These are phyloP conservation scores for Parathielavia appendiculata DNA, from an alignment of 495 filamentous ascomycete species.

Conservation along the genomic window DNA sequence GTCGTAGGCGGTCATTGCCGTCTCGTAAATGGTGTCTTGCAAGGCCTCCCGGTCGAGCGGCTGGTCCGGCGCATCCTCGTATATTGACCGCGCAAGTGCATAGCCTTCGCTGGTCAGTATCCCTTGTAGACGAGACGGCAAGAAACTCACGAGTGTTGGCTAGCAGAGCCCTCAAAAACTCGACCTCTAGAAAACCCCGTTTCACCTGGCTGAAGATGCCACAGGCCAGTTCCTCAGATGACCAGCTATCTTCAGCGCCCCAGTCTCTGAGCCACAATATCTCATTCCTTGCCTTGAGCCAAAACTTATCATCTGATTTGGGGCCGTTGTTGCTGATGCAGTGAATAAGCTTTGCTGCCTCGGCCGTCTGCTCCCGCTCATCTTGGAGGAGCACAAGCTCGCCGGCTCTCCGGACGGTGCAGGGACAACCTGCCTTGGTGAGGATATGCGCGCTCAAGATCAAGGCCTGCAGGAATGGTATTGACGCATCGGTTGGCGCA, in stretches of 20 bases:
- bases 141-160: conserved; percentile 56
- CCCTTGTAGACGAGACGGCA: background rate
- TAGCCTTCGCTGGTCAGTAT: conserved; percentile 50
- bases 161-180: conserved; percentile 69
- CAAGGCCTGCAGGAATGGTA: conserved; percentile 60
- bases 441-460: conserved; percentile 64
- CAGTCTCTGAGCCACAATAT: conserved; percentile 80
- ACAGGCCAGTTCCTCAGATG: conserved; percentile 32
- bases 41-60: conserved; percentile 51
- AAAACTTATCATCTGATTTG: conserved; percentile 60
- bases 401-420: conserved; percentile 54
- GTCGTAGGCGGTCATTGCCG: conserved; percentile 72
- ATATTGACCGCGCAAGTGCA: conserved; percentile 62
- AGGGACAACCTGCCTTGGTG: conserved; percentile 52
- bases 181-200: conserved; percentile 59
- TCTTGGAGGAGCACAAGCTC: conserved; percentile 54
- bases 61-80: conserved; percentile 50
- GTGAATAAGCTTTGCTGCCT: conserved; percentile 59
- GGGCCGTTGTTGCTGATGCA: conserved; percentile 45
- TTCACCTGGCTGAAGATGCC: conserved; percentile 71
- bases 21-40: conserved; percentile 59
- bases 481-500: conserved; percentile 53
- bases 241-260: conserved; percentile 49
- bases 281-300: conserved; percentile 60
- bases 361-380: conserved; percentile 59